Percentiles rank a stretch among this genome's conserved stretches.
phyloP scores from a whole-genome alignment of 2,329 filamentous ascomycete species.

The Volutella citrinella region DNA sequence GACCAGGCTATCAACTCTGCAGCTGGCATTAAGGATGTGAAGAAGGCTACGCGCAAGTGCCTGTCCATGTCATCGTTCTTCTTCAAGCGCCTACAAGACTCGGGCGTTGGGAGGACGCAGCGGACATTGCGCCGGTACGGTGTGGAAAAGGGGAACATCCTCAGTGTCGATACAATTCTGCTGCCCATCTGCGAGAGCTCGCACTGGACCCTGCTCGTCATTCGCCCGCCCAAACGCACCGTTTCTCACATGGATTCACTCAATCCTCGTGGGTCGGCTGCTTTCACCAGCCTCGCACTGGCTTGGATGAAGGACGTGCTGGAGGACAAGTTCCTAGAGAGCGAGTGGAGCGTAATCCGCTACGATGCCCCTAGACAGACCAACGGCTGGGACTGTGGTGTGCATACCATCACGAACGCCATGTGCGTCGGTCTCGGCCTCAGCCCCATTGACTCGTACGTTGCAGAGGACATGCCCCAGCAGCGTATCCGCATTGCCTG shows the following conservation, averaged over 20 bases:
- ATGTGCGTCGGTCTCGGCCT: constrained; percentile 58
- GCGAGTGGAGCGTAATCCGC: constrained; percentile 58
- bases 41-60: constrained; percentile 52
- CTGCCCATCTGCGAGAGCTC: constrained; percentile 62
- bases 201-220: constrained; percentile 72
- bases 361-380: constrained; percentile 54
- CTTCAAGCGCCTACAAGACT: constrained; percentile 51
- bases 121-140: constrained; percentile 56
- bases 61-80: constrained; percentile 66
- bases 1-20: constrained; percentile 56
- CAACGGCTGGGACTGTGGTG: constrained; percentile 74
- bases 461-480: constrained; percentile 51
- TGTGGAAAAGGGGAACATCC: constrained; percentile 57
- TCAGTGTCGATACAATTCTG: constrained; percentile 64
- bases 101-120: constrained; percentile 45
- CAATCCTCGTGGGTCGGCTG: constrained; percentile 35
- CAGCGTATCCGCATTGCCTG: constrained; percentile 63
- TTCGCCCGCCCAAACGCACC: constrained; percentile 57
- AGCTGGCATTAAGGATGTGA: constrained; percentile 48
- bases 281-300: constrained; percentile 41
- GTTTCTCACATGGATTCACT: constrained; percentile 72
- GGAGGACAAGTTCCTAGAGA: constrained; percentile 46
- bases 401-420: constrained; percentile 72
- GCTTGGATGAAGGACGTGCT: constrained; percentile 59
- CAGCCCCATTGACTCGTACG: constrained; percentile 48